These are phyloP conservation scores for Pyrenophora tritici-repentis DNA, from an alignment of 2,329 filamentous ascomycete species.

Conservation along the genomic window DNA sequence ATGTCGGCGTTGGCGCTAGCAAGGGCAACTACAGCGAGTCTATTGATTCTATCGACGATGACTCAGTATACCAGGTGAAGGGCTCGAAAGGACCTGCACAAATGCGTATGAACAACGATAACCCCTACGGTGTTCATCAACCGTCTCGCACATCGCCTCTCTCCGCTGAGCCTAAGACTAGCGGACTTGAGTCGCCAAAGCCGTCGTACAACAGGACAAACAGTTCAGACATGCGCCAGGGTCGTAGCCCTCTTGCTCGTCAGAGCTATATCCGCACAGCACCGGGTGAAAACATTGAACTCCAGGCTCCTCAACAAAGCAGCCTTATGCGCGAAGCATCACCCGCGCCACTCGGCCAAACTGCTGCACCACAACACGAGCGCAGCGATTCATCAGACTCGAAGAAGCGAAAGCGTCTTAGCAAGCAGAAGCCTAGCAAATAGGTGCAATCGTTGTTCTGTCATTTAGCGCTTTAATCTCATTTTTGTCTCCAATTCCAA, in stretches of 20 bases:
- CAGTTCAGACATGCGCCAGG: slow-evolving; percentile 36
- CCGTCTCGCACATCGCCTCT: slow-evolving; percentile 37
- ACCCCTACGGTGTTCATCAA: slow-evolving; percentile 18
- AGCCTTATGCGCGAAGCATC: slow-evolving; percentile 44
- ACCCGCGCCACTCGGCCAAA: slow-evolving; percentile 36
- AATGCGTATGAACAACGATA: slow-evolving; percentile 32
- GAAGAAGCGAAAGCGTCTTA: slow-evolving; percentile 44
- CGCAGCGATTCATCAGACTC: slow-evolving; percentile 43
- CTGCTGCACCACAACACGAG: slow-evolving; percentile 22
- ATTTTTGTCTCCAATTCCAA: slow-evolving; percentile 1
- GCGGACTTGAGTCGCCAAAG: slow-evolving; percentile 37
- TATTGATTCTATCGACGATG: slow-evolving; percentile 44
- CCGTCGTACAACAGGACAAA: slow-evolving; percentile 32
- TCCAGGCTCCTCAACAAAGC: slow-evolving; percentile 42
- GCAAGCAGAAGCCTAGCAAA: slow-evolving; percentile 40
- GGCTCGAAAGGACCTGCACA: slow-evolving; percentile 31
- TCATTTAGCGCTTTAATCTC: slow-evolving; percentile 9
- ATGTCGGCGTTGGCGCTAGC: slow-evolving; percentile 23
- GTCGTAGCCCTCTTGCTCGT: slow-evolving; percentile 53
- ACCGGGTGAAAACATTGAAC: slow-evolving; percentile 43
- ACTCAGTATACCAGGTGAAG: slow-evolving; percentile 41
- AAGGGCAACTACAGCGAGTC: slow-evolving; percentile 43
- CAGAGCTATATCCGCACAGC: slow-evolving; percentile 49
- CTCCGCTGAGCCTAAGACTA: slow-evolving; percentile 32
- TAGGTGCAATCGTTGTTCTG: slow-evolving; percentile 10